Conservation (phyloP, 2,329 filamentous ascomycete genomes). For the Talaromyces sp. region DNA sequence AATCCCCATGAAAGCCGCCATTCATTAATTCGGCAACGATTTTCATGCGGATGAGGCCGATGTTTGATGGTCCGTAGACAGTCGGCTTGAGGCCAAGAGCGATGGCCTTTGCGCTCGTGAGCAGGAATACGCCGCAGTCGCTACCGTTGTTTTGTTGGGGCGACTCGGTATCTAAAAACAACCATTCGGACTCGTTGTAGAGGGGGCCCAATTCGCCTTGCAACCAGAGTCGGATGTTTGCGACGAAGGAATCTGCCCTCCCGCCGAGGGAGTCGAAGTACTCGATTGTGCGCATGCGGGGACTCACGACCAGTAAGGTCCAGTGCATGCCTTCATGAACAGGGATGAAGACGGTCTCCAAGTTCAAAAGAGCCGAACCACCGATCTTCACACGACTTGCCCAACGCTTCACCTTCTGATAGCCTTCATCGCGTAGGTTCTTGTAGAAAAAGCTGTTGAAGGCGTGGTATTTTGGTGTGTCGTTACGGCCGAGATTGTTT, state of each 20-base stretch:
- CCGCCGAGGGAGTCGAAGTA: slow-evolving; percentile 50
- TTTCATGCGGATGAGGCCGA: slow-evolving; percentile 42
- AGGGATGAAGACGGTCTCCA: slow-evolving; percentile 50
- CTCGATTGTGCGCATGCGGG: slow-evolving; percentile 44
- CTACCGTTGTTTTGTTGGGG: slow-evolving; percentile 49
- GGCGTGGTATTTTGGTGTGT: slow-evolving; percentile 42
- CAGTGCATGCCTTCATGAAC: slow-evolving; percentile 49
- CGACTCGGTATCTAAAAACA: slow-evolving; percentile 37
- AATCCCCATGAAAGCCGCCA: slow-evolving; percentile 46
- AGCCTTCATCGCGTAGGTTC: slow-evolving; percentile 43
- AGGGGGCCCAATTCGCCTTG: slow-evolving; percentile 40
- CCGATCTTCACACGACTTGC: slow-evolving; percentile 48
- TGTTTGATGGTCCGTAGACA: slow-evolving; percentile 42
- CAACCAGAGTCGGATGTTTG: slow-evolving; percentile 43
- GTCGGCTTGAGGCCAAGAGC: slow-evolving; percentile 46
- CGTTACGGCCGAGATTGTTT: slow-evolving; percentile 36
- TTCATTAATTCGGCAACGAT: slow-evolving; percentile 51
- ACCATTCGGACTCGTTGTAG: slow-evolving; percentile 48
- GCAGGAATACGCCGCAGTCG: slow-evolving; percentile 53
- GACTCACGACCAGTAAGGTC: slow-evolving; percentile 50
- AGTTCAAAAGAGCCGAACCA: slow-evolving; percentile 44
- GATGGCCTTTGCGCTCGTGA: slow-evolving; percentile 51
- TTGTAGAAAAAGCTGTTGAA: slow-evolving; percentile 49
- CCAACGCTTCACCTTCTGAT: slow-evolving; percentile 44
- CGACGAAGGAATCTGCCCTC: slow-evolving; percentile 33